phyloP scores from a whole-genome alignment of 768 basidiomycete genomes.

The Trametes maxima region DNA sequence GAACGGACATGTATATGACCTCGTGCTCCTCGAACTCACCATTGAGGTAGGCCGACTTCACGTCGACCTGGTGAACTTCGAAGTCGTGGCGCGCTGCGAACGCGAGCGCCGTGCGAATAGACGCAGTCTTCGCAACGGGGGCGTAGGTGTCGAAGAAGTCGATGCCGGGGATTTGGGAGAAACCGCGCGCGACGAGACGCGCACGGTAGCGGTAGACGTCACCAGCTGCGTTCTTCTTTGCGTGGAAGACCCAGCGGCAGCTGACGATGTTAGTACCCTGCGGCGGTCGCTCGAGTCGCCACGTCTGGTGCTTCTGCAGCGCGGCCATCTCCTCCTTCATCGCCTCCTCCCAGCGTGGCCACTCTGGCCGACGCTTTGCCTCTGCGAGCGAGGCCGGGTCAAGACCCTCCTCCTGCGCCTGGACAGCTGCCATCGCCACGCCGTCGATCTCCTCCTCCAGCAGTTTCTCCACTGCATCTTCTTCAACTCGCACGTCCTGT shows the following conservation, averaged over 20 bases:
- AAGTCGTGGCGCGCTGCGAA: conserved; percentile 29
- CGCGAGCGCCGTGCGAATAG: conserved; percentile 31
- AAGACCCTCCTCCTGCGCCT: conserved; percentile 29
- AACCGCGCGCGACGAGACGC: conserved; percentile 36
- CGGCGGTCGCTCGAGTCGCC: conserved; percentile 9
- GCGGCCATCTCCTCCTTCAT: conserved; percentile 19
- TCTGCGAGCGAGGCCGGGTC: no score
- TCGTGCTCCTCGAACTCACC: conserved; percentile 23
- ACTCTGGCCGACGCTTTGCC: no score
- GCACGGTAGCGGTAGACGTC: conserved; percentile 26
- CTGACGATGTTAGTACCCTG: conserved; percentile 16
- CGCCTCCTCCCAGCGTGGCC: no score
- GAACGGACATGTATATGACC: conserved; percentile 16
- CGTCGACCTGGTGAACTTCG: conserved; percentile 36
- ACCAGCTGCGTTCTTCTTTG: no score
- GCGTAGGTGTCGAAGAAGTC: no score
- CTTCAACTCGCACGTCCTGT: no score
- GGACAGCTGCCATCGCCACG: conserved; percentile 29
- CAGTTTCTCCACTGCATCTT: no score
- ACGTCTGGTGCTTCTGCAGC: conserved; percentile 9
- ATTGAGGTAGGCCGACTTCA: conserved; percentile 38
- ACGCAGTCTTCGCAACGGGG: conserved; percentile 27
- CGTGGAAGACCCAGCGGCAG: conserved; percentile 31
- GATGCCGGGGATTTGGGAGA: conserved; percentile 34
- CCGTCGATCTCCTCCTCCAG: conserved; percentile 19